phyloP scores from a whole-genome alignment of 768 basidiomycete genomes.

The Kwoniella dejecticola region DNA sequence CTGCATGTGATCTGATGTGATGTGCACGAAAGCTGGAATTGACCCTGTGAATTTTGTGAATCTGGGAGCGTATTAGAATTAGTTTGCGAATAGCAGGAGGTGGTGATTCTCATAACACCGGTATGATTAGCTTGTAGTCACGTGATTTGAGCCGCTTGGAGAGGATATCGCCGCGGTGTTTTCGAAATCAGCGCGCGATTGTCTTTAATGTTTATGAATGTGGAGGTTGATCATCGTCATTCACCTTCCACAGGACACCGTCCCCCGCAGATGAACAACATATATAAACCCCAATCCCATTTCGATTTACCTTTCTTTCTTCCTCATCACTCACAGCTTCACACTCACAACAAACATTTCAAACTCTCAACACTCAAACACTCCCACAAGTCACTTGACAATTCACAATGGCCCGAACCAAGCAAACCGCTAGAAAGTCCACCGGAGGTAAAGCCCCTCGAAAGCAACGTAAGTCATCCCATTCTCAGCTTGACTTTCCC shows the following conservation, averaged over 20 bases:
- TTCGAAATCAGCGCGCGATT: constrained; percentile 10
- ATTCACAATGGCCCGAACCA: constrained; percentile 57
- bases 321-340: constrained; percentile 20
- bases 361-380: constrained; percentile 15
- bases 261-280: no score
- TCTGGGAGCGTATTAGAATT: no score
- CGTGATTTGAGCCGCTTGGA: constrained; percentile 5
- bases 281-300: constrained; percentile 28
- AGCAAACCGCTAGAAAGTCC: constrained; percentile 93
- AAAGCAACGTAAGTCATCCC: constrained; percentile 60
- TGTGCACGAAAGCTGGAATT: no score
- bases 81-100: no score
- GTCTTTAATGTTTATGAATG: constrained; percentile 8
- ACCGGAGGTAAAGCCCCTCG: constrained; percentile 74
- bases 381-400: constrained; percentile 22
- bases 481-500: constrained; percentile 10
- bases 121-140: no score
- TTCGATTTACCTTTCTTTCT: constrained; percentile 19
- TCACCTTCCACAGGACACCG: neutral
- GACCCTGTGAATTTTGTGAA: no score
- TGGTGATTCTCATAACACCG: no score
- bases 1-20: no score
- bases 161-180: constrained; percentile 21
- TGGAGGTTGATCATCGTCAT: constrained; percentile 19
- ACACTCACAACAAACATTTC: no score